Evolutionary conservation across 257 asterid species (phyloP).

Genomic region (Solanum habrochaites): DNA sequence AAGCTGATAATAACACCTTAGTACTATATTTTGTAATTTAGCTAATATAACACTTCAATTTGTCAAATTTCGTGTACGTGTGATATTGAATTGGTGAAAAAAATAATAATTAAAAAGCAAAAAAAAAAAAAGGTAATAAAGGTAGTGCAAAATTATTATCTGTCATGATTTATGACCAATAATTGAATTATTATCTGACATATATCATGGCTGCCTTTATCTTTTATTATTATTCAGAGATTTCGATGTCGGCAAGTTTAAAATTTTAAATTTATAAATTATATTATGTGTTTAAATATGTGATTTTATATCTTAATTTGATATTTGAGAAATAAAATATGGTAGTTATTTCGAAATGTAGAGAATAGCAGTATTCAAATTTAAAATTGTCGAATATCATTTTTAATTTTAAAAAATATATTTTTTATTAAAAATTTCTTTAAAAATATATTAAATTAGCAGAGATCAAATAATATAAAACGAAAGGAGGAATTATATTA

Average conservation of each 20-base stretch:
- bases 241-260: neutral
- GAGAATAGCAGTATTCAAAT: too few species aligned
- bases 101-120: neutral
- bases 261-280: neutral
- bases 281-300: fast-evolving
- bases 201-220: neutral
- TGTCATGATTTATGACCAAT: neutral
- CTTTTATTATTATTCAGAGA: too few species aligned
- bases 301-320: too few species aligned
- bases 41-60: neutral
- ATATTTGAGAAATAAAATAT: too few species aligned
- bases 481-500: fast-evolving
- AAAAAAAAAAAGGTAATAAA: neutral
- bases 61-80: neutral
- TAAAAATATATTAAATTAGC: too few species aligned
- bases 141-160: neutral
- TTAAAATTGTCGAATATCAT: too few species aligned
- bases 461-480: too few species aligned
- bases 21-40: neutral
- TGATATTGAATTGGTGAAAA: neutral
- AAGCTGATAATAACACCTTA: neutral
- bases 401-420: too few species aligned
- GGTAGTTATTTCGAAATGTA: neutral
- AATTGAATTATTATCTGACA: neutral
- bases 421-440: too few species aligned